A percentile compares a stretch with the other conserved stretches of the same genome.
Conservation (phyloP, 169 alveolate species). For the Plasmodium adleri region DNA sequence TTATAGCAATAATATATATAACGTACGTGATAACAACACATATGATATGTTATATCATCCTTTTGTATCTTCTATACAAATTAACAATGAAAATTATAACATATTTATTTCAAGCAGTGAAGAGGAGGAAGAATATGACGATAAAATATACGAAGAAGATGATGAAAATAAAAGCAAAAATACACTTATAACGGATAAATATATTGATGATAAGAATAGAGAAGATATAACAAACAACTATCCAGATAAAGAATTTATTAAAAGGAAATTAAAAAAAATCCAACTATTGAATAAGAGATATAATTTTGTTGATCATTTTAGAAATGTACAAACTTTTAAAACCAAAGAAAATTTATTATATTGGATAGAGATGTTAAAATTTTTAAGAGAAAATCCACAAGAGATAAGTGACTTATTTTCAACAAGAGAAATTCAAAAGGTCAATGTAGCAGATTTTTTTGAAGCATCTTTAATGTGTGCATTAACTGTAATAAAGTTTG, state of each 20-base stretch:
- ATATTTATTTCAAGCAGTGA: slow-evolving; percentile 71
- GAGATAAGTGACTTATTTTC: neutral
- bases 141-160: neutral
- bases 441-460: slow-evolving; percentile 24
- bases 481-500: slow-evolving; percentile 52
- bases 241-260: slow-evolving; percentile 4
- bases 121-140: slow-evolving; percentile 35
- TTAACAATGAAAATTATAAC: slow-evolving; percentile 24
- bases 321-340: slow-evolving; percentile 34
- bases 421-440: slow-evolving; percentile 15
- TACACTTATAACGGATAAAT: neutral
- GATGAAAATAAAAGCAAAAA: neutral
- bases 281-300: slow-evolving; percentile 24
- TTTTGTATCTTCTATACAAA: neutral
- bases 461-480: slow-evolving; percentile 66
- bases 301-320: slow-evolving; percentile 40
- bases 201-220: neutral
- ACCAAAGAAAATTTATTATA: slow-evolving; percentile 39
- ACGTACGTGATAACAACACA: neutral
- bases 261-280: slow-evolving; percentile 40
- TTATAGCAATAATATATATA: slow-evolving; percentile 2
- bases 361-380: slow-evolving; percentile 62
- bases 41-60: neutral
- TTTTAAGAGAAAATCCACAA: slow-evolving; percentile 50
- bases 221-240: neutral